These are phyloP conservation scores for Neckera pumila DNA, from an alignment of 225 moss, liverwort and hornwort genomes.

Conservation along the genomic window DNA sequence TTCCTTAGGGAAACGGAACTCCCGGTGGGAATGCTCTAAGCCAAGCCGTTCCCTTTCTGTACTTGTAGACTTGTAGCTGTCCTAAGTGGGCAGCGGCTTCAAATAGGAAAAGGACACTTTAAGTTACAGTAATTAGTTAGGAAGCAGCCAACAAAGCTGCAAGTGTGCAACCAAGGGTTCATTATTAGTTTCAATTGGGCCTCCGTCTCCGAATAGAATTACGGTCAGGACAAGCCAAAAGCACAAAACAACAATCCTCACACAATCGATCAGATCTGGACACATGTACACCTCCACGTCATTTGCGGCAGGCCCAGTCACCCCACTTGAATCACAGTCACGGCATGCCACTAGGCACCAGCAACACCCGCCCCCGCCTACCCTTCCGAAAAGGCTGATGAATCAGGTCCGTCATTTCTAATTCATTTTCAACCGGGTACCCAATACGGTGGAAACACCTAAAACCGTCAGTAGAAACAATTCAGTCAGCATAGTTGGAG, in stretches of 20 bases:
- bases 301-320: not conserved
- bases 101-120: not conserved
- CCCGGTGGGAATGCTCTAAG: too few relatives aligned
- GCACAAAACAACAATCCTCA: too few relatives aligned
- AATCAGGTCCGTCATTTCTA: too few relatives aligned
- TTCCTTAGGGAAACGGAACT: too few relatives aligned
- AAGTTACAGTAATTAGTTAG: not conserved
- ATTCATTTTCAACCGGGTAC: too few relatives aligned
- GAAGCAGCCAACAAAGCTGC: not conserved
- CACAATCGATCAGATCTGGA: not conserved
- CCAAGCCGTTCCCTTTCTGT: not conserved
- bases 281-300: not conserved
- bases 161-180: too few relatives aligned
- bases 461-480: too few relatives aligned
- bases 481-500: too few relatives aligned
- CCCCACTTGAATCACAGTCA: not conserved
- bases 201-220: not conserved
- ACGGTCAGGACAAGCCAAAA: not conserved
- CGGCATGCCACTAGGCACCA: not conserved
- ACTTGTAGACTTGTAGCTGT: too few relatives aligned
- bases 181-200: not conserved
- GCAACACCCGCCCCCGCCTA: too few relatives aligned
- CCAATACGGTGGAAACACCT: too few relatives aligned
- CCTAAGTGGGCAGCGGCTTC: not conserved
- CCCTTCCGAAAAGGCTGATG: too few relatives aligned